phyloP scores from a whole-genome alignment of 2,329 filamentous ascomycete genomes.

The Talaromyces sp. region DNA sequence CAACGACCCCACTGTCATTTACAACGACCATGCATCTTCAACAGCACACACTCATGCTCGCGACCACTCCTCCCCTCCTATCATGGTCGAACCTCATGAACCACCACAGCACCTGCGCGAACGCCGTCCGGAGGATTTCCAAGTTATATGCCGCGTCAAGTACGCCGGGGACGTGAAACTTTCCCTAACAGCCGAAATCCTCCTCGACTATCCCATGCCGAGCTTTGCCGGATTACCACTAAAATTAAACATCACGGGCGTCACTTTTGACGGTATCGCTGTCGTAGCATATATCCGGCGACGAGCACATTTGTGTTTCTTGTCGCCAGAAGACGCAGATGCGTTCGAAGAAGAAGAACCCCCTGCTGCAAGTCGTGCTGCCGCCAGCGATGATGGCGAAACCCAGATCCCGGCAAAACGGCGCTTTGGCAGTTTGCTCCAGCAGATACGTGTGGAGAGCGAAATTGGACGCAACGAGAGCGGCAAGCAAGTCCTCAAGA shows the following conservation, averaged over 20 bases:
- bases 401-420: constrained; percentile 18
- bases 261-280: constrained; percentile 92
- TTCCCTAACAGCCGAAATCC: constrained; percentile 86
- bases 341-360: constrained; percentile 42
- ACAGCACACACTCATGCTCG: constrained; percentile 14
- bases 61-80: constrained; percentile 15
- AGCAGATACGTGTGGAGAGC: constrained; percentile 93
- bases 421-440: constrained; percentile 58
- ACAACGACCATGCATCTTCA: constrained; percentile 16
- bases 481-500: constrained; percentile 92
- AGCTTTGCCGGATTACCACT: constrained; percentile 95
- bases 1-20: constrained; percentile 18
- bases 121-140: constrained; percentile 76
- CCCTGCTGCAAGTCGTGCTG: constrained; percentile 15
- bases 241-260: constrained; percentile 87
- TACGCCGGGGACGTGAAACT: constrained; percentile 86
- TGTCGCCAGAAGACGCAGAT: constrained; percentile 85
- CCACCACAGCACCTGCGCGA: constrained; percentile 59
- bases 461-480: constrained; percentile 92
- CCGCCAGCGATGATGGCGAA: not conserved
- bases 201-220: constrained; percentile 97
- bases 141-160: constrained; percentile 84
- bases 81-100: constrained; percentile 4
- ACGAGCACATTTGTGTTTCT: constrained; percentile 86
- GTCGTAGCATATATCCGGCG: constrained; percentile 87